Conservation (phyloP, 768 basidiomycete genomes). For the Lentinula detonsa region DNA sequence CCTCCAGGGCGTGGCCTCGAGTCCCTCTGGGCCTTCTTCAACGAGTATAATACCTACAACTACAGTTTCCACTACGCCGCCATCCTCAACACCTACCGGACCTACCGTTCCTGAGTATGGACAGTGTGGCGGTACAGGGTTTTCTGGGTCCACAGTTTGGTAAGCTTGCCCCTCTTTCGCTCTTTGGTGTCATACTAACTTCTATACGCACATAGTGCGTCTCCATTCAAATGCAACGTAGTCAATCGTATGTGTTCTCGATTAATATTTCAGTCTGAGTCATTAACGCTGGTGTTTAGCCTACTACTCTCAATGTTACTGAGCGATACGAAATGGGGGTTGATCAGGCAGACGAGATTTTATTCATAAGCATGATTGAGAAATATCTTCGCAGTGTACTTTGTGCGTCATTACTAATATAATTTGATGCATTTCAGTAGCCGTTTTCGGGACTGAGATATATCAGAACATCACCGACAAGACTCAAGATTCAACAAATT, state of each 20-base stretch:
- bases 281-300: slow-evolving; percentile 11
- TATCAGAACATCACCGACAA: too few species aligned
- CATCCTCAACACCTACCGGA: slow-evolving; percentile 15
- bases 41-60: neutral
- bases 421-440: too few species aligned
- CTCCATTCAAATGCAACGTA: slow-evolving; percentile 30
- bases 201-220: slow-evolving; percentile 15
- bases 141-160: slow-evolving; percentile 32
- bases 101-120: slow-evolving; percentile 29
- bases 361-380: too few species aligned
- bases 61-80: slow-evolving; percentile 1
- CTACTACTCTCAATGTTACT: slow-evolving; percentile 33
- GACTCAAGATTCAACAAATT: too few species aligned
- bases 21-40: neutral
- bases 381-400: too few species aligned
- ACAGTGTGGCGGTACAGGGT: slow-evolving; percentile 38
- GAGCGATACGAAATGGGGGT: neutral
- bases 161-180: slow-evolving; percentile 10
- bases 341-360: neutral
- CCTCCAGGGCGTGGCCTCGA: slow-evolving; percentile 1
- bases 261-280: neutral
- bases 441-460: too few species aligned
- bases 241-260: slow-evolving; percentile 23
- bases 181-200: neutral
- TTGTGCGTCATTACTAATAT: too few species aligned